A percentile compares a stretch with the other conserved stretches of the same genome.
These are phyloP conservation scores for Glycine latifolia DNA, from an alignment of 306 rosid genomes.

Conservation along the genomic window DNA sequence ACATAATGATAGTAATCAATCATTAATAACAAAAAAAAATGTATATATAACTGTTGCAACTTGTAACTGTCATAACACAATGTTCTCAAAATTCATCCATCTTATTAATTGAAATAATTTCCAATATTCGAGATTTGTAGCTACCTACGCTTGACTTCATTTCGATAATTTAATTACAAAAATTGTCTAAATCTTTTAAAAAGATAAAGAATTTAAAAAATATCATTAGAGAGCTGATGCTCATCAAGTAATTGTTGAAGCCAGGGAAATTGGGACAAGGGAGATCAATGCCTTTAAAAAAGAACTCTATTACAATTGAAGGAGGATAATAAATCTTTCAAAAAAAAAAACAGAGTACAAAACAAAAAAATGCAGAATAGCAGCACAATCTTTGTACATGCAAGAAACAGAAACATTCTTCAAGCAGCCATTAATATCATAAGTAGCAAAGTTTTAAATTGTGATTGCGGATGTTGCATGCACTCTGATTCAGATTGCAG, in stretches of 20 bases:
- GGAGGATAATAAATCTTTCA: not conserved
- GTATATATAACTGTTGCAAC: not conserved
- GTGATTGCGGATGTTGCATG: not conserved
- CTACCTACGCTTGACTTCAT: not conserved
- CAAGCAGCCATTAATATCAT: not conserved
- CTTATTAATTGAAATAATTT: not conserved
- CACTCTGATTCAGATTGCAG: not conserved
- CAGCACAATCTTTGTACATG: not conserved
- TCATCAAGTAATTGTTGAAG: not conserved
- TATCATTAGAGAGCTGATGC: not conserved
- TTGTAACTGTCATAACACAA: conserved; percentile 8
- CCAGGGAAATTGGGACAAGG: not conserved
- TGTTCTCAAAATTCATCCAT: conserved; percentile 1
- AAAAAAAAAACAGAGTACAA: not conserved
- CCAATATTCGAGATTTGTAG: conserved; percentile 2
- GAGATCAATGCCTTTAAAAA: not conserved
- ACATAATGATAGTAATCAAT: conserved; percentile 21
- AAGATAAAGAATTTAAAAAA: not conserved
- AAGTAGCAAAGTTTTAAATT: not conserved
- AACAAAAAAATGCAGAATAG: conserved; percentile 2
- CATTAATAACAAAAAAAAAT: conserved; percentile 6
- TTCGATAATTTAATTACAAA: not conserved
- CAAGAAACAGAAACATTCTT: not conserved
- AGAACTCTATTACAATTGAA: not conserved
- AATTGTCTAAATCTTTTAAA: not conserved